Evolutionary conservation across 192 early-diverging fungal genomes (phyloP).

Genomic region (Coemansia sp.): DNA sequence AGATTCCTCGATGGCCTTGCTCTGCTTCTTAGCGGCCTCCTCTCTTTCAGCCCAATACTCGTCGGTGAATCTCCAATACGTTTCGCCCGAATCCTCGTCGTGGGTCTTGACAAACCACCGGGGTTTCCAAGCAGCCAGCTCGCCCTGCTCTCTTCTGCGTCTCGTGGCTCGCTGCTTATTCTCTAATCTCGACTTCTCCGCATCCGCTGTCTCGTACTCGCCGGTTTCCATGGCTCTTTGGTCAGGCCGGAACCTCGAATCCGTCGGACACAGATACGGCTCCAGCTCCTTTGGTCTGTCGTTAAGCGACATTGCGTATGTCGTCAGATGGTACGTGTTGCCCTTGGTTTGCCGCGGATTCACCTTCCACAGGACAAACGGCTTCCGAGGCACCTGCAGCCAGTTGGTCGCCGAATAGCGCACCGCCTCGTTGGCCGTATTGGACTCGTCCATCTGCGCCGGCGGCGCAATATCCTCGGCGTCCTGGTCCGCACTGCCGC

Average conservation of each 20-base stretch:
- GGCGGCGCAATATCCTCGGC: constrained; percentile 27
- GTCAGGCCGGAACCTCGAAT: constrained; percentile 81
- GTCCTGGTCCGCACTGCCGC: constrained; percentile 6
- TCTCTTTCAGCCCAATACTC: constrained; percentile 73
- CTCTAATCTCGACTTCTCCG: constrained; percentile 71
- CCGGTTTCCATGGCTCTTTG: constrained; percentile 84
- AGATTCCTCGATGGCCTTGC: not conserved
- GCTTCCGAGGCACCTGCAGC: constrained; percentile 39
- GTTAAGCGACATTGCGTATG: constrained; percentile 76
- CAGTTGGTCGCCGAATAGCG: constrained; percentile 29
- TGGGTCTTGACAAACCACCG: constrained; percentile 74
- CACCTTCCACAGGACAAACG: constrained; percentile 64
- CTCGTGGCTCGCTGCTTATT: constrained; percentile 69
- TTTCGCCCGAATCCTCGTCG: constrained; percentile 68
- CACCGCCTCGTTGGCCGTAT: constrained; percentile 27
- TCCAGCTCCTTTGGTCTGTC: constrained; percentile 59
- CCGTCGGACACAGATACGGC: constrained; percentile 68
- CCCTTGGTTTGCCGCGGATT: constrained; percentile 51
- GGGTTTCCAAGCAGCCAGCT: constrained; percentile 58
- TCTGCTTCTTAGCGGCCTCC: constrained; percentile 31
- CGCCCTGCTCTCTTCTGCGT: constrained; percentile 58
- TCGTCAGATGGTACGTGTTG: constrained; percentile 72
- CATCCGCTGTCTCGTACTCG: constrained; percentile 72
- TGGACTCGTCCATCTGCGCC: constrained; percentile 11
- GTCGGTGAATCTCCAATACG: constrained; percentile 60